These are phyloP conservation scores for Clonostachys chloroleuca DNA, from an alignment of 2,329 filamentous ascomycete genomes.

Conservation along the genomic window DNA sequence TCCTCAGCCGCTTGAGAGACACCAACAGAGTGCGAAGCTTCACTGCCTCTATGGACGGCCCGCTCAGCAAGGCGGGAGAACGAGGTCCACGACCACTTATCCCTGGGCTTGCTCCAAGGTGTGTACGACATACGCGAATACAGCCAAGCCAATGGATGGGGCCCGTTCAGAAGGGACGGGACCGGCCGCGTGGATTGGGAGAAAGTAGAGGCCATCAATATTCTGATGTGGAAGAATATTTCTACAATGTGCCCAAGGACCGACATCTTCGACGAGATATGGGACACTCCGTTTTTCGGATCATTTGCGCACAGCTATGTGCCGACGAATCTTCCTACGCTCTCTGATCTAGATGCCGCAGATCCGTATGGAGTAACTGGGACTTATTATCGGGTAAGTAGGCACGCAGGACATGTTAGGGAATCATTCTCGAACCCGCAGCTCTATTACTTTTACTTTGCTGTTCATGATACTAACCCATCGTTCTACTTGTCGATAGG, in stretches of 20 bases:
- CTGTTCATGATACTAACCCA: neutral
- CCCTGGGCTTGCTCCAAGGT: conserved; percentile 64
- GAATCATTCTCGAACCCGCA: neutral
- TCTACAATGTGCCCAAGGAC: conserved; percentile 37
- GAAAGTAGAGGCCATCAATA: conserved; percentile 70
- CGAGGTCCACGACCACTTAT: conserved; percentile 34
- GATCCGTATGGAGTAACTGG: conserved; percentile 72
- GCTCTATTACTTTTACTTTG: neutral
- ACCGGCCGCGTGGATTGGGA: conserved; percentile 69
- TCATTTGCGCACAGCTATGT: conserved; percentile 46
- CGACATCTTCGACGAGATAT: conserved; percentile 44
- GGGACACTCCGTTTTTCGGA: conserved; percentile 51
- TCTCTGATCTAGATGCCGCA: conserved; percentile 38
- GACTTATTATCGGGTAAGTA: conserved; percentile 62
- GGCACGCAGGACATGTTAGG: neutral
- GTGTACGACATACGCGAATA: conserved; percentile 74
- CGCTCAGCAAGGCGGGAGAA: conserved; percentile 31
- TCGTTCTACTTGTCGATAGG: neutral
- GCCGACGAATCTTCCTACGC: conserved; percentile 18
- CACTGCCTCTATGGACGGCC: conserved; percentile 67
- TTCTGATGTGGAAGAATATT: conserved; percentile 63
- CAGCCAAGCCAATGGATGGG: conserved; percentile 58
- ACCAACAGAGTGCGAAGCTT: conserved; percentile 66
- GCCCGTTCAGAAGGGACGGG: conserved; percentile 65
- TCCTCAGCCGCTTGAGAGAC: conserved; percentile 15